Percentiles rank a stretch among this genome's conserved stretches.
These are phyloP conservation scores for Glycine latifolia DNA, from an alignment of 306 rosid species.

Conservation along the genomic window DNA sequence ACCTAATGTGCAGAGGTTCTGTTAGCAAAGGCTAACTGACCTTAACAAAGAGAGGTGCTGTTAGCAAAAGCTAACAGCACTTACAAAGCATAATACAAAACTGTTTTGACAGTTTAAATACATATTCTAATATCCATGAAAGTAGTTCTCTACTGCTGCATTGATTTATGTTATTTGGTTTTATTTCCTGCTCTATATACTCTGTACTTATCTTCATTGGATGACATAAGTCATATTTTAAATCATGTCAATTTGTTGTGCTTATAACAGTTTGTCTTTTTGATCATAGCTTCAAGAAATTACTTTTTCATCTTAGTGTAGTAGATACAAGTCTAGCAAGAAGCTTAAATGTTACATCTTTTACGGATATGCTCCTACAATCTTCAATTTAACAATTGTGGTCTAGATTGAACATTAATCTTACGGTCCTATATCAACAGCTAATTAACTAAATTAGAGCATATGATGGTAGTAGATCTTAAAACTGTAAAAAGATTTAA, in stretches of 20 bases:
- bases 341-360: background rate
- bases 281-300: background rate
- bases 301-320: background rate
- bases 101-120: no score
- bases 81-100: no score
- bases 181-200: conserved; percentile 25
- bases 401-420: conserved; percentile 20
- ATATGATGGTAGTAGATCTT: background rate
- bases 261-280: background rate
- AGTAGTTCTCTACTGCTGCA: conserved; percentile 3
- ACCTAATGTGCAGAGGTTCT: no score
- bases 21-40: no score
- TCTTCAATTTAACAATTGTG: background rate
- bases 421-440: background rate
- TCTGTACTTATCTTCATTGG: background rate
- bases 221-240: conserved; percentile 22
- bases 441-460: background rate
- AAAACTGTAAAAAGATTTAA: background rate
- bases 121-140: no score
- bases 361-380: conserved; percentile 1
- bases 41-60: no score
- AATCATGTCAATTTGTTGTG: background rate
- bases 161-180: conserved; percentile 5
- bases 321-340: background rate
- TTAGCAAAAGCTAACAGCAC: no score